Base-by-base conservation (phyloP, 192 early-diverging fungal genomes). In the Umbelopsis sp. region DNA sequence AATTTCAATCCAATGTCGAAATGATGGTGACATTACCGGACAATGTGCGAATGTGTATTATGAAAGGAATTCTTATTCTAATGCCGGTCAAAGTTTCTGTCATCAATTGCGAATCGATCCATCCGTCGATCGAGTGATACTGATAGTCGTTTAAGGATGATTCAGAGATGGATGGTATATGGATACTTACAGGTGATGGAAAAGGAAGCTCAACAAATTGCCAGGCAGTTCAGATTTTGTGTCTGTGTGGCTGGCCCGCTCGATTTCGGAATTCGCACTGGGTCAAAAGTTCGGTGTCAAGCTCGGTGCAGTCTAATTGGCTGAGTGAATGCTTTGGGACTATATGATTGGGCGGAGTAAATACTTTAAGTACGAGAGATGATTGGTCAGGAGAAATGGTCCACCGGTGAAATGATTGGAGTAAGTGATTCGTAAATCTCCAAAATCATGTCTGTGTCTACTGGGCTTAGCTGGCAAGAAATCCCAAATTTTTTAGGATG, bases 101-200 rank as follows among this genome's bases (percentile, higher is more conserved):
- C 27, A 61, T 61, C 55, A 30, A 35, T n/a, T 4, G 55, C 1
- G 15, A 3, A 6, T 41, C 37, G 6, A 41, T 41, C 37, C 37
- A 41, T 41, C 37, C 37, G 37, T 41, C 10, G 37, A 41, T 41
- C 37, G 37, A 41, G 7, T 10, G 37, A 41, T 41, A 41, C 5
- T 10, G 37, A 61, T 16, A 35, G 16, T 25, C 23, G 33, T 33
- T 61, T 4, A 8, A 61, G 11, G 55, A 25, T 35, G 1, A 11
- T 61, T 61, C 25, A 61, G 27, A 16, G 33, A 61, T 35, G 55
- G 55, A 61, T 61, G 55, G 55, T 27, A 52, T 61, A 61, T 15
- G 27, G 55, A 35, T 61, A 61, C 55, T 61, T 61, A 61, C 55
- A 61, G 55, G 35, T 61, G 33, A 61, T 30, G 55, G 55, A 61